phyloP scores from a whole-genome alignment of 2,329 filamentous ascomycete species.

The Pseudohalonectria lignicola region DNA sequence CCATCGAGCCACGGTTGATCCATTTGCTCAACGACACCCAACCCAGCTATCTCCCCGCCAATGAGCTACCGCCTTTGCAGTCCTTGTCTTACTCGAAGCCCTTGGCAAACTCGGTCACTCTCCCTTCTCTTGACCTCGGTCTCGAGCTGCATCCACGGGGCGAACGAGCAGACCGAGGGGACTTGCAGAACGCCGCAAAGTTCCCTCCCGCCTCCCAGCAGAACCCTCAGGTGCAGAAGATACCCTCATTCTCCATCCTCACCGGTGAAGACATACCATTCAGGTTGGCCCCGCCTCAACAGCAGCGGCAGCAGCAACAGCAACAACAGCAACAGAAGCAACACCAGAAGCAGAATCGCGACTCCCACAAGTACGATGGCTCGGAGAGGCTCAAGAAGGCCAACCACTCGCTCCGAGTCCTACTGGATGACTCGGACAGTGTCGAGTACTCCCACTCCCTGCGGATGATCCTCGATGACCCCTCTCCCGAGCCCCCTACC shows the following conservation, averaged over 20 bases:
- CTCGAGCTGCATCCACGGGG: constrained; percentile 31
- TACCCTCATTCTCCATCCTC: constrained; percentile 11
- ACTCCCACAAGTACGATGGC: constrained; percentile 7
- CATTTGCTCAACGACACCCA: constrained; percentile 43
- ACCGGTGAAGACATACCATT: constrained; percentile 5
- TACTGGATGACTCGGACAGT: constrained; percentile 26
- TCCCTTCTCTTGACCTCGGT: constrained; percentile 44
- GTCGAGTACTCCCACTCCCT: constrained; percentile 30
- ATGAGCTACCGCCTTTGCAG: constrained; percentile 45
- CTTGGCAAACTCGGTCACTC: constrained; percentile 27
- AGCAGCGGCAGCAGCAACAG: no score
- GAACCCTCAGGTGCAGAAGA: constrained; percentile 9
- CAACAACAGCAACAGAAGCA: no score
- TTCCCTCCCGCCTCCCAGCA: constrained; percentile 4
- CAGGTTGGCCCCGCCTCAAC: constrained; percentile 5
- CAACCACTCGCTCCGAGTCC: constrained; percentile 25
- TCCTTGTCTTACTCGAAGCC: constrained; percentile 30
- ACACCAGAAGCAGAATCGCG: constrained; percentile 7
- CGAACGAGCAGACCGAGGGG: constrained; percentile 13
- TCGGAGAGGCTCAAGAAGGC: constrained; percentile 7
- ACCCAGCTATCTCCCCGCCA: constrained; percentile 34
- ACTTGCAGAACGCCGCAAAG: constrained; percentile 16
- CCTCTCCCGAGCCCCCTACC: constrained; percentile 18
- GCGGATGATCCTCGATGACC: constrained; percentile 34
- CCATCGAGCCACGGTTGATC: constrained; percentile 57